Evolutionary conservation across 306 rosid genomes (phyloP).

Genomic region (Dryas drummondii): DNA sequence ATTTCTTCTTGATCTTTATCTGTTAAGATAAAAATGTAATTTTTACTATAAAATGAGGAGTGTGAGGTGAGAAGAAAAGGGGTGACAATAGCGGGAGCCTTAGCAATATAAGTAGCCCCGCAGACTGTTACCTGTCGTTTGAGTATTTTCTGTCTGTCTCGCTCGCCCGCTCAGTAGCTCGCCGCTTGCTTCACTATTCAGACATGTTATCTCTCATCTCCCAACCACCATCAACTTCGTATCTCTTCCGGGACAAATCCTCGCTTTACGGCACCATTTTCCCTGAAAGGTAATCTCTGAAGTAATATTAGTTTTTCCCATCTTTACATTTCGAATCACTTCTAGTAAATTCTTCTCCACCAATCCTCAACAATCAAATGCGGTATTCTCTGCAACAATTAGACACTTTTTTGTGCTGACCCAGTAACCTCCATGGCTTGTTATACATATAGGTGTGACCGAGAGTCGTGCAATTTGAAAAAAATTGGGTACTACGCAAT

Average conservation of each 20-base stretch:
- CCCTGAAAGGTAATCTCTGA: conserved; percentile 17
- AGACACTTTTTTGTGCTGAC: background rate
- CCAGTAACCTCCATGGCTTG: background rate
- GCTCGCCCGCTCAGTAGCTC: background rate
- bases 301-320: no score
- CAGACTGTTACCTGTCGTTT: no score
- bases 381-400: background rate
- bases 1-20: no score
- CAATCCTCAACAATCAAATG: background rate
- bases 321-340: background rate
- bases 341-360: background rate
- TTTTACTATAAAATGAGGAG: no score
- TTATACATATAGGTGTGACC: conserved; percentile 19
- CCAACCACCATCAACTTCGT: conserved; percentile 18
- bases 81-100: no score
- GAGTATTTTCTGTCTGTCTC: background rate
- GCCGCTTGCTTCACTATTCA: background rate
- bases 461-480: conserved; percentile 2
- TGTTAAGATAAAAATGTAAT: no score
- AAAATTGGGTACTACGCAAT: conserved; percentile 15
- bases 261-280: conserved; percentile 9
- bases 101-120: no score
- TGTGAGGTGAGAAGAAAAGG: no score
- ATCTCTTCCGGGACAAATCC: conserved; percentile 6
- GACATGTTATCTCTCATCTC: conserved; percentile 31